Percentiles rank a stretch among this genome's conserved stretches.
These are phyloP conservation scores for Arthrobotrys musiformis DNA, from an alignment of 2,329 filamentous ascomycete genomes.

Conservation along the genomic window DNA sequence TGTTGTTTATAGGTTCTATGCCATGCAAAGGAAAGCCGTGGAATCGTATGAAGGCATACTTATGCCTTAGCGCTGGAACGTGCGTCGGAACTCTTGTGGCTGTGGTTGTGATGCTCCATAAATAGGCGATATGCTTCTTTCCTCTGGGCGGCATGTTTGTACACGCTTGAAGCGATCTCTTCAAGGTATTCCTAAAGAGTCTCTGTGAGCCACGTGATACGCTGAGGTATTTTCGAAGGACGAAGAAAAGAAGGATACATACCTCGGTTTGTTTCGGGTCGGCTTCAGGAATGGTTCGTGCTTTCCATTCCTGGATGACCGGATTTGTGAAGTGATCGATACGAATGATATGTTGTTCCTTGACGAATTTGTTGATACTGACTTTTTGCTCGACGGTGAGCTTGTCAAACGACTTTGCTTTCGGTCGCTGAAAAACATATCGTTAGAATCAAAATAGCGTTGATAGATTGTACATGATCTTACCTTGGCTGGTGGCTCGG, in stretches of 20 bases:
- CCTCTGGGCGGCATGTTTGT: conserved; percentile 27
- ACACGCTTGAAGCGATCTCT: conserved; percentile 38
- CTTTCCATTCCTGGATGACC: conserved; percentile 52
- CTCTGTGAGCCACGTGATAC: conserved; percentile 8
- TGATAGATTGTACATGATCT: not conserved
- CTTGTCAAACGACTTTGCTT: conserved; percentile 29
- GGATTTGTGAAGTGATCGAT: conserved; percentile 51
- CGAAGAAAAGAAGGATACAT: not conserved
- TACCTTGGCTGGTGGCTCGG: conserved; percentile 39
- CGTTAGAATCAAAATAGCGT: not conserved
- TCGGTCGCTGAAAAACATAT: conserved; percentile 5
- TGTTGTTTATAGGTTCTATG: not conserved
- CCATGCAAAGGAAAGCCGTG: not conserved
- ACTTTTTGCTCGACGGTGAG: conserved; percentile 30
- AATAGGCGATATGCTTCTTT: conserved; percentile 49
- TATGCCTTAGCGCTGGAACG: conserved; percentile 3
- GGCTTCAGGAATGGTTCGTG: conserved; percentile 46
- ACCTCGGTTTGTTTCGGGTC: conserved; percentile 50
- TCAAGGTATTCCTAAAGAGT: conserved; percentile 34
- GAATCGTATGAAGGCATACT: not conserved
- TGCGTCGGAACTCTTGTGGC: conserved; percentile 37
- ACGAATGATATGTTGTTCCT: conserved; percentile 51
- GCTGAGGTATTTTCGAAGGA: not conserved
- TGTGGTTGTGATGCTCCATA: conserved; percentile 49
- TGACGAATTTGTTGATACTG: conserved; percentile 34